phyloP scores from a whole-genome alignment of 176 grass and related monocot species.

The Oropetium thomaeum region DNA sequence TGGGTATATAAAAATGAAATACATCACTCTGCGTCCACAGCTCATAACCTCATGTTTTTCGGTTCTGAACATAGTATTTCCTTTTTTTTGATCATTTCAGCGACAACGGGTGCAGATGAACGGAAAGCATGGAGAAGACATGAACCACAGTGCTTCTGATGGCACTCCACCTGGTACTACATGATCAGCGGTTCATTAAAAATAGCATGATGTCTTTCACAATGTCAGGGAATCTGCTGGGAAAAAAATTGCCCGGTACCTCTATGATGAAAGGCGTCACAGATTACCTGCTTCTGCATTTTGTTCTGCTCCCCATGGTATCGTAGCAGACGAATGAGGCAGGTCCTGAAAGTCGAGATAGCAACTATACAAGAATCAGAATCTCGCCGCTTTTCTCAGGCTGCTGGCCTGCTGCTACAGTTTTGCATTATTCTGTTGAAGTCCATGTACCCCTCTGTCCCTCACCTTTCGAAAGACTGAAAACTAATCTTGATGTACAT shows the following conservation, averaged over 20 bases:
- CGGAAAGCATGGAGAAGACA: constrained; percentile 69
- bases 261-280: constrained; percentile 5
- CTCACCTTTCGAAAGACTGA: background rate
- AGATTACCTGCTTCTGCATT: constrained; percentile 1
- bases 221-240: constrained; percentile 11
- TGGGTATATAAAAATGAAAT: background rate
- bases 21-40: background rate
- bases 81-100: constrained; percentile 36
- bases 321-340: background rate
- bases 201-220: constrained; percentile 16
- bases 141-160: constrained; percentile 44
- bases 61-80: background rate
- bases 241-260: background rate
- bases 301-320: background rate
- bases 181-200: constrained; percentile 29
- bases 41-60: background rate
- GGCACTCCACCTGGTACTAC: constrained; percentile 39
- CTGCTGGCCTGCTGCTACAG: constrained; percentile 4
- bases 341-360: background rate
- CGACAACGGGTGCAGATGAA: constrained; percentile 64
- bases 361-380: constrained; percentile 22
- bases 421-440: constrained; percentile 13
- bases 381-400: constrained; percentile 12
- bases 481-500: constrained; percentile 29
- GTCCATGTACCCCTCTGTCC: background rate